Conservation (phyloP, 176 grass and related monocot species). For the Triticum dicoccoides region DNA sequence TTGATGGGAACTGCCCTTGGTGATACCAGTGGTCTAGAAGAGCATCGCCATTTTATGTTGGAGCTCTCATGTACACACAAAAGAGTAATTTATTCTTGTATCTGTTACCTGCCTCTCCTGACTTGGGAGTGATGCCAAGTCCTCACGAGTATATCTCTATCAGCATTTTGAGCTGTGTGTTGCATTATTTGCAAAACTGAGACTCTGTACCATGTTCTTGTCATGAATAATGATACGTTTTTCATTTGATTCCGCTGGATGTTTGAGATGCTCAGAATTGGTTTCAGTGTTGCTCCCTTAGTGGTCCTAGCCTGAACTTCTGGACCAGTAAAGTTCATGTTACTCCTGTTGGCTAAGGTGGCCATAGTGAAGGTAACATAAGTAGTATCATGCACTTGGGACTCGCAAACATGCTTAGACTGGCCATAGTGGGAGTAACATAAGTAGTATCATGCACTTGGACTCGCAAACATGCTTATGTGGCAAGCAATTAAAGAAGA, state of each 20-base stretch:
- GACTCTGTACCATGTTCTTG: neutral
- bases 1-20: slow-evolving; percentile 39
- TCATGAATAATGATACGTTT: slow-evolving; percentile 2
- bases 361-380: too few species aligned
- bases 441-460: too few species aligned
- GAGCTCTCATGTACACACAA: slow-evolving; percentile 38
- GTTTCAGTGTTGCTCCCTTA: neutral
- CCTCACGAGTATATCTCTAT: slow-evolving; percentile 36
- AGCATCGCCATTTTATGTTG: slow-evolving; percentile 30
- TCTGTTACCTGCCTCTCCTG: slow-evolving; percentile 16
- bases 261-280: neutral
- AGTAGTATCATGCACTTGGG: too few species aligned
- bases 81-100: slow-evolving; percentile 24
- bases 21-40: slow-evolving; percentile 30
- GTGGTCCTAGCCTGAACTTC: neutral
- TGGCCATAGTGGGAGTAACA: too few species aligned
- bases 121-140: slow-evolving; percentile 21
- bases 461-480: too few species aligned
- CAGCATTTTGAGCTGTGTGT: slow-evolving; percentile 14
- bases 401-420: too few species aligned
- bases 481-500: too few species aligned
- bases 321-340: too few species aligned
- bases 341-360: too few species aligned
- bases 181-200: slow-evolving; percentile 8
- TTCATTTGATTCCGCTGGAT: neutral